These are phyloP conservation scores for Carex kokanica DNA, from an alignment of 176 grass and related monocot genomes.

Conservation along the genomic window DNA sequence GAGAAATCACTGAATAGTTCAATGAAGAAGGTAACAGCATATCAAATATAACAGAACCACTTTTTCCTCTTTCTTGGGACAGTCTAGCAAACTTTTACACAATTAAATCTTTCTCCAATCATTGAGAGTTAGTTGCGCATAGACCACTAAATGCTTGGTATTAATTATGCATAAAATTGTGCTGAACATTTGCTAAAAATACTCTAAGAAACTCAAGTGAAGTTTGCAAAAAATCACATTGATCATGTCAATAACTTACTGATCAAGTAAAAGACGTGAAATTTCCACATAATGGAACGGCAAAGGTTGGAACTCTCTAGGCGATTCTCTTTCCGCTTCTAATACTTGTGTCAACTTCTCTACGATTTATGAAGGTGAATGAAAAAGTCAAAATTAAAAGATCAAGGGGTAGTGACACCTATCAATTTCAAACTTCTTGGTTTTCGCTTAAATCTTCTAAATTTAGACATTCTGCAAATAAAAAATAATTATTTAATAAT, in stretches of 20 bases:
- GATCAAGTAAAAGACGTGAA: conserved; percentile 84
- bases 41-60: not conserved
- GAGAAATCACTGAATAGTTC: not conserved
- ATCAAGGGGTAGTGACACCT: not conserved
- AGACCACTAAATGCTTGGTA: not conserved
- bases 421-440: not conserved
- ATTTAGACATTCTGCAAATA: not conserved
- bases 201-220: not conserved
- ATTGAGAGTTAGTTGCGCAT: not conserved
- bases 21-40: not conserved
- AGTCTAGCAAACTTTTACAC: not conserved
- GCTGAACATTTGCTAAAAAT: not conserved
- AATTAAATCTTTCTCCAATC: not conserved
- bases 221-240: not conserved
- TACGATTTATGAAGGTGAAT: conserved; percentile 35
- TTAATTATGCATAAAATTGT: not conserved
- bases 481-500: too few species aligned
- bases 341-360: conserved; percentile 82
- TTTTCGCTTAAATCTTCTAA: not conserved
- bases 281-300: conserved; percentile 95
- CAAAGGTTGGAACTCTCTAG: conserved; percentile 88
- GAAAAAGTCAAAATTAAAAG: not conserved
- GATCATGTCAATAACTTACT: conserved; percentile 43
- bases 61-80: not conserved
- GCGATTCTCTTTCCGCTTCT: conserved; percentile 86